Base-by-base conservation (phyloP, 805 yeast species). In the Maudiozyma pseudohumilis region DNA sequence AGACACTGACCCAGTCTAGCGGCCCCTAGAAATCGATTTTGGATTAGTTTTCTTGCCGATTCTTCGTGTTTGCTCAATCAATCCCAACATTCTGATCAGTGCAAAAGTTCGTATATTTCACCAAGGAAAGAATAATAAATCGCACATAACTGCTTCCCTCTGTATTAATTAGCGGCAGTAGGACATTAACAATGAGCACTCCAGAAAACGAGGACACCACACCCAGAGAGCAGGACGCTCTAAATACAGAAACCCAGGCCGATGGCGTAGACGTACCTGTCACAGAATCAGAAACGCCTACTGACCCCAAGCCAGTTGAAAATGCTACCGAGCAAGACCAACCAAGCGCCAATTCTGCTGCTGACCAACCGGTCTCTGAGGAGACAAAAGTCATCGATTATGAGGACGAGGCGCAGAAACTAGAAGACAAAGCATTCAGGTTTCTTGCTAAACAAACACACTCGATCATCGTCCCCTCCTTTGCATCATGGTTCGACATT, bases 381-480 rank as follows among this genome's bases (percentile, higher is more conserved):
- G 34, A 35, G 10, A 12, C 26, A 1, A 29, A 29, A 6, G 28
- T 34, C 10, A 32, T 55, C 8, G 49, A 59, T 38, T 60, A 60
- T 35, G 61, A 56, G 24, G 55, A 58, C 27, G 62, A 60, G 34
- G 58, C 61, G 4, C 50, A 56, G 39, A 58, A 55, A 34, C 41
- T 60, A 32, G 62, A 59, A 38, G 61, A 56, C 18, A 54, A 56
- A 43, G 62, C 64, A 3, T 42, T 49, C 17, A 40, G 61, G 15
- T 60, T 56, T 36, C 38, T 56, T 28, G 59, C 60, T 13, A 58
- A 58, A 37, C 96, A 88, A 61, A 76, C 94, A 0, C 95, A 86
- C 53, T 75, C 87, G 0, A 78, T 87, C 32, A 78, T 87, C 4
- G 68, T 87, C 20, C 96, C 96, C 5, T 84, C 95, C 0, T 88